Evolutionary conservation across 2,329 filamentous ascomycete genomes (phyloP).

Genomic region (Penicillium paneum): DNA sequence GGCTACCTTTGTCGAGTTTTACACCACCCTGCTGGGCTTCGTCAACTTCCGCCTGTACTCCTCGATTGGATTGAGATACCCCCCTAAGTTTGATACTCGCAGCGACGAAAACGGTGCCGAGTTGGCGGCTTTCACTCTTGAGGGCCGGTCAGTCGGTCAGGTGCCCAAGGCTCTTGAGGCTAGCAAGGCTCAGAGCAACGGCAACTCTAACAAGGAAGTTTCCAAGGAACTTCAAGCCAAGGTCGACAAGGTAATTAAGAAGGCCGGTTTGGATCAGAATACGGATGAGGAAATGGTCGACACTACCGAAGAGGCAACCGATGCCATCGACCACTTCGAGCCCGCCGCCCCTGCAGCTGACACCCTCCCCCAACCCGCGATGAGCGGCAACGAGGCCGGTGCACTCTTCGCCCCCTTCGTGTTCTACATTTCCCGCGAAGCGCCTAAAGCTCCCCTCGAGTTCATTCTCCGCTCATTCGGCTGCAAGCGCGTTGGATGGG

Average conservation of each 20-base stretch:
- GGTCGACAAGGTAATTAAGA: slow-evolving; percentile 55
- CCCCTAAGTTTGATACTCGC: slow-evolving; percentile 82
- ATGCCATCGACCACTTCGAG: slow-evolving; percentile 87
- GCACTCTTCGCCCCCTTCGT: slow-evolving; percentile 85
- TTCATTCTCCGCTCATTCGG: slow-evolving; percentile 92
- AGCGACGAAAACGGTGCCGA: slow-evolving; percentile 90
- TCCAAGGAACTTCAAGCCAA: slow-evolving; percentile 68
- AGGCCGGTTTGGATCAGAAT: slow-evolving; percentile 40
- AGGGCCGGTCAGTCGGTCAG: slow-evolving; percentile 62
- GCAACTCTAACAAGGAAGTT: slow-evolving; percentile 53
- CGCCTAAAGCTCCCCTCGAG: slow-evolving; percentile 83
- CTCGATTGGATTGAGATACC: slow-evolving; percentile 85
- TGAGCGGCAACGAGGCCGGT: slow-evolving; percentile 63
- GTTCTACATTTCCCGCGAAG: slow-evolving; percentile 90
- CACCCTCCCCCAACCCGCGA: slow-evolving; percentile 73
- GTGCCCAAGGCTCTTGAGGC: slow-evolving; percentile 52
- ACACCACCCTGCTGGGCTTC: slow-evolving; percentile 92
- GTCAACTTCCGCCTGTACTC: slow-evolving; percentile 96
- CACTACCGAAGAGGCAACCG: slow-evolving; percentile 50
- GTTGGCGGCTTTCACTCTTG: slow-evolving; percentile 83
- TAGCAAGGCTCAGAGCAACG: slow-evolving; percentile 52
- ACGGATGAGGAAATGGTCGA: slow-evolving; percentile 45
- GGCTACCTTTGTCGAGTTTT: slow-evolving; percentile 98
- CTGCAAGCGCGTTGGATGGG: slow-evolving; percentile 95
- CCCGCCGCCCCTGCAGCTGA: slow-evolving; percentile 80